Base-by-base conservation (phyloP, 495 filamentous ascomycete species). In the Neurospora sp. region DNA sequence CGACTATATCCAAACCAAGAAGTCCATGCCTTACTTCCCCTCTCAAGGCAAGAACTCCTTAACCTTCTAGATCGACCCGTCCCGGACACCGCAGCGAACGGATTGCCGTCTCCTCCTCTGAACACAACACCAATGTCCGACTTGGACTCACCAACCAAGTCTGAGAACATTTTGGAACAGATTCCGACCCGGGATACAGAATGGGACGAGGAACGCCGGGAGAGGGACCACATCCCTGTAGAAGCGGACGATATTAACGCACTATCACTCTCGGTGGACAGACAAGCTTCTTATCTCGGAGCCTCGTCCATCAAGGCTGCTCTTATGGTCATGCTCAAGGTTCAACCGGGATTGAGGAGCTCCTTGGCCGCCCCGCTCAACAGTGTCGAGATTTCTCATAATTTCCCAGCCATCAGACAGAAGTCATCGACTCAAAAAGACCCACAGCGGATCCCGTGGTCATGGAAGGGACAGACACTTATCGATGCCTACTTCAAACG, bases 241-340 rank as follows among this genome's bases (percentile, higher is more conserved):
- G 90, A 94, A 73, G 90, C 91, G 0, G 92, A 95, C 79, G 92
- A 95, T 80, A 91, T 95, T 69, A 94, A 94, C 78, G 91, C 90
- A 0, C 82, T 94, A 1, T 93, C 91, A n/a, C 86, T 95, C 44
- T 89, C 91, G 4, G 85, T 91, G 5, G 88, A 91, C 76, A 86
- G 89, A 10, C 88, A 91, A 72, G 89, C 91, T 10, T 94, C 92
- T 11, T 95, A 94, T 76, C 84, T 95, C 2, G 92, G 92, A 8
- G 89, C 92, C n/a, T 93, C 92, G 0, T 95, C 92, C 23, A 91
- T 95, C 76, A 92, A 92, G 76, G 92, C 92, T 0, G 91, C 91
- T 10, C 85, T 95, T 31, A 91, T 93, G 81, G 92, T 94, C 70
- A 94, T 95, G 81, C 87, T 93, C 74, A 92, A 90, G 83, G 88